Percentiles rank a stretch among this genome's conserved stretches.
Conservation (phyloP, 2,329 filamentous ascomycete species). For the Chalaropsis thielavioides region DNA sequence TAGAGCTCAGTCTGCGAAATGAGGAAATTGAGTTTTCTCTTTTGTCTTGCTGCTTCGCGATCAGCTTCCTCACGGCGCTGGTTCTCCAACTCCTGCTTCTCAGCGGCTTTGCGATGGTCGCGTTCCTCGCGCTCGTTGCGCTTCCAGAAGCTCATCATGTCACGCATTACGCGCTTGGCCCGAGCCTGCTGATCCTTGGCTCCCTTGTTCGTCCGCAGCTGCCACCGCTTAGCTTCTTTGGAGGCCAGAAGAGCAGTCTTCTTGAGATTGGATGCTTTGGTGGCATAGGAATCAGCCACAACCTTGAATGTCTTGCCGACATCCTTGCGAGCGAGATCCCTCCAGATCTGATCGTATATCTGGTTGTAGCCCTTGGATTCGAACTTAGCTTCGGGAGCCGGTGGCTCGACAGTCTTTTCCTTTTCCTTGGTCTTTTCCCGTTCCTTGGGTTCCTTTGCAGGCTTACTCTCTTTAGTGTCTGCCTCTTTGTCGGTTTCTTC, state of each 20-base stretch:
- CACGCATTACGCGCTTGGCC: slow-evolving; percentile 94
- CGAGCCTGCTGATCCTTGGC: slow-evolving; percentile 94
- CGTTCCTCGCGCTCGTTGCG: slow-evolving; percentile 95
- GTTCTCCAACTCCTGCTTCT: slow-evolving; percentile 90
- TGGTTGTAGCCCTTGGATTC: slow-evolving; percentile 90
- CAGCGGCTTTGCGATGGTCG: slow-evolving; percentile 82
- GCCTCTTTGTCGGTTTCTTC: slow-evolving; percentile 25
- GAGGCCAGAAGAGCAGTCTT: slow-evolving; percentile 95
- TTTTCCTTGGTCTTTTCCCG: slow-evolving; percentile 32
- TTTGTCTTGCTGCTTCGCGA: slow-evolving; percentile 91
- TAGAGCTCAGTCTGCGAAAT: slow-evolving; percentile 98
- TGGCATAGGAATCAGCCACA: slow-evolving; percentile 70
- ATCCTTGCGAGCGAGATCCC: slow-evolving; percentile 85
- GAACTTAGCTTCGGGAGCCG: slow-evolving; percentile 49
- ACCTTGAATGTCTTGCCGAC: slow-evolving; percentile 84
- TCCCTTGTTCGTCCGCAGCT: slow-evolving; percentile 94
- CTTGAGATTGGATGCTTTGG: slow-evolving; percentile 86
- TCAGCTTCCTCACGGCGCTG: slow-evolving; percentile 95
- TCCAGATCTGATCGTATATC: slow-evolving; percentile 95
- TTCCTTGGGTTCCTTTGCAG: slow-evolving; percentile 30
- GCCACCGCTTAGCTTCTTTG: slow-evolving; percentile 95
- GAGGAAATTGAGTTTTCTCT: slow-evolving; percentile 97
- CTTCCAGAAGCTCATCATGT: slow-evolving; percentile 99
- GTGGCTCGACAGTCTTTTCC: slow-evolving; percentile 33
- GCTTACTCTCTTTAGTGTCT: slow-evolving; percentile 32